A percentile compares a stretch with the other conserved stretches of the same genome.
phyloP scores from a whole-genome alignment of 345 rosid species.

The Erodium maritimum region DNA sequence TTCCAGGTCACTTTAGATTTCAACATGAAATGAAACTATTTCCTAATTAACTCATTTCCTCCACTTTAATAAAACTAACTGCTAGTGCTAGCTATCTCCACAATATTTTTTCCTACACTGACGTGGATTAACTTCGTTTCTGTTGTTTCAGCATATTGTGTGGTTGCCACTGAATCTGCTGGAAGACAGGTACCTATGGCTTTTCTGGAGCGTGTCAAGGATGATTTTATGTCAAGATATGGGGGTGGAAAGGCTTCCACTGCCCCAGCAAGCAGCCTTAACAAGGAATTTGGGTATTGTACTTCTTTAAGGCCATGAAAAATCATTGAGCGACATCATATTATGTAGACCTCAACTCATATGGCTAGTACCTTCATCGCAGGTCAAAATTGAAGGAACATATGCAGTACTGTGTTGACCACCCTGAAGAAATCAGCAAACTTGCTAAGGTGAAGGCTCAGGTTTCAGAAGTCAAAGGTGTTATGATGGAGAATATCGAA shows the following conservation, averaged over 20 bases:
- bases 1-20: background rate
- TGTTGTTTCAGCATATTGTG: constrained; percentile 58
- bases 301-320: background rate
- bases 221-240: constrained; percentile 66
- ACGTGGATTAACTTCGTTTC: background rate
- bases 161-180: constrained; percentile 74
- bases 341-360: background rate
- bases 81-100: background rate
- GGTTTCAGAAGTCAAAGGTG: constrained; percentile 91
- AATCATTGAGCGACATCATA: background rate
- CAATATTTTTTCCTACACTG: background rate
- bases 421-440: constrained; percentile 87
- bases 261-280: constrained; percentile 52
- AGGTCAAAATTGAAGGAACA: constrained; percentile 82
- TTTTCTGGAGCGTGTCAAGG: constrained; percentile 69
- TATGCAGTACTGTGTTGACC: constrained; percentile 80
- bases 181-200: constrained; percentile 79
- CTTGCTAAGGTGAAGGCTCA: constrained; percentile 92
- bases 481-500: constrained; percentile 92
- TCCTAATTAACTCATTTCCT: background rate
- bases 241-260: constrained; percentile 79
- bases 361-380: constrained; percentile 9
- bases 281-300: constrained; percentile 55
- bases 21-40: background rate
- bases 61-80: background rate